These are phyloP conservation scores for Stentor roeselii DNA, from an alignment of 73 alveolate species.

Conservation along the genomic window DNA sequence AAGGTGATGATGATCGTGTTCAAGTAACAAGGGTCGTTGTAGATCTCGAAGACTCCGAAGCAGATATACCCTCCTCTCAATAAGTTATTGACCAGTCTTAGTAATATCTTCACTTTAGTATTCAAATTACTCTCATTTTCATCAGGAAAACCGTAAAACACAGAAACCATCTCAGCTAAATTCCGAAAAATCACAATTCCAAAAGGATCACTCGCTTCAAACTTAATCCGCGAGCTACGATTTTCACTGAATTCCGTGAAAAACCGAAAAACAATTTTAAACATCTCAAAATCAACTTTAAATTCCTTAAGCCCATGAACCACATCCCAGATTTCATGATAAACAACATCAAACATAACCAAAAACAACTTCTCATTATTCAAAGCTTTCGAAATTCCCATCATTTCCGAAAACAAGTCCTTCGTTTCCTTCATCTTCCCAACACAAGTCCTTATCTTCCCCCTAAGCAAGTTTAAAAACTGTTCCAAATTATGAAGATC, in stretches of 20 bases:
- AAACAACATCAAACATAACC: not conserved
- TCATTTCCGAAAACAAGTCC: not conserved
- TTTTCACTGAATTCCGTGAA: not conserved
- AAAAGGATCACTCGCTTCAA: conserved; percentile 17
- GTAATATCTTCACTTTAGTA: too few species aligned
- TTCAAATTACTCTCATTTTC: not conserved
- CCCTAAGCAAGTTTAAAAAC: not conserved
- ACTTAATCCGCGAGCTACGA: not conserved
- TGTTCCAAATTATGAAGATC: not conserved
- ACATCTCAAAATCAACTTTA: not conserved
- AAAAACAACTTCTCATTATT: not conserved
- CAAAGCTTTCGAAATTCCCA: conserved; percentile 4
- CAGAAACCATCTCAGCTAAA: not conserved
- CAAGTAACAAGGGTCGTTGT: not conserved
- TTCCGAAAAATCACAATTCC: not conserved
- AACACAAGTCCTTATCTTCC: not conserved
- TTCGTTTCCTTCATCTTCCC: not conserved
- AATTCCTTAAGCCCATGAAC: not conserved
- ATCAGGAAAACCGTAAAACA: not conserved
- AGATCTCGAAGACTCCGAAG: conserved; percentile 25
- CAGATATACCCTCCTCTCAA: conserved; percentile 19
- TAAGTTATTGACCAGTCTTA: not conserved
- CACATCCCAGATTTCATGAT: conserved; percentile 1
- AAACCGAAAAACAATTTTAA: not conserved
- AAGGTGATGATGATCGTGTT: not conserved